These are phyloP conservation scores for Spirogloea muscicola DNA, from an alignment of 139 green algal genomes.

Conservation along the genomic window DNA sequence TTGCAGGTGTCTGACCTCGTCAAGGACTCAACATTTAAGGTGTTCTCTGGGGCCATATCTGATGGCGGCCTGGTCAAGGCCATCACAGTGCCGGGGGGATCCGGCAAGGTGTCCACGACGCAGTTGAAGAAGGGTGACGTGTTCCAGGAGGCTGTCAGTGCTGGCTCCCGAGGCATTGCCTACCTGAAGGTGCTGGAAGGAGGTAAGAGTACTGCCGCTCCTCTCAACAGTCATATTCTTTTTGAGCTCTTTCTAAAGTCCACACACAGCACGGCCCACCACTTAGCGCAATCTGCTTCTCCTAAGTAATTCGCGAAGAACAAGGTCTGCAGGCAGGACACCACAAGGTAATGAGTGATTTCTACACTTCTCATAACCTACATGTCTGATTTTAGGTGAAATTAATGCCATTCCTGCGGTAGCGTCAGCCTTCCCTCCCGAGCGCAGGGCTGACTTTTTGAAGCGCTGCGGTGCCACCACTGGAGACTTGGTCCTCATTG, in stretches of 20 bases:
- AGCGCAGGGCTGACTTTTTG: slow-evolving; percentile 10
- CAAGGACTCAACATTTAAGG: slow-evolving; percentile 68
- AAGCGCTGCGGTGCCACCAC: slow-evolving; percentile 35
- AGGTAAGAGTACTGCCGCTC: neutral
- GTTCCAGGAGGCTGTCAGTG: slow-evolving; percentile 59
- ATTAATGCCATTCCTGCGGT: slow-evolving; percentile 16
- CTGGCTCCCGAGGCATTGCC: slow-evolving; percentile 65
- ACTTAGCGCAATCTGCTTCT: neutral
- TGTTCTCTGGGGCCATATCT: slow-evolving; percentile 74
- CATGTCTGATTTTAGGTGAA: neutral
- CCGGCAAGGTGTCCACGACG: slow-evolving; percentile 65
- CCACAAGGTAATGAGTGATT: neutral
- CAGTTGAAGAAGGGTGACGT: slow-evolving; percentile 60
- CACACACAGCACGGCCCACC: neutral
- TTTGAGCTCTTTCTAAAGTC: neutral
- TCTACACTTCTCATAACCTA: neutral
- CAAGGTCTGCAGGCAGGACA: neutral
- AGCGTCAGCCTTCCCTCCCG: neutral
- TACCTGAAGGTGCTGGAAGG: slow-evolving; percentile 64
- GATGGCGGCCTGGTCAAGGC: slow-evolving; percentile 75
- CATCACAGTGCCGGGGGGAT: slow-evolving; percentile 71
- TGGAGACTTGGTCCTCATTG: slow-evolving; percentile 85
- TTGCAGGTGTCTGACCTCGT: slow-evolving; percentile 54
- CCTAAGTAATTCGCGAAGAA: no score
- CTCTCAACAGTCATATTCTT: neutral